A percentile compares a stretch with the other conserved stretches of the same genome.
phyloP scores from a whole-genome alignment of 805 yeast genomes.

The Candida piceae region DNA sequence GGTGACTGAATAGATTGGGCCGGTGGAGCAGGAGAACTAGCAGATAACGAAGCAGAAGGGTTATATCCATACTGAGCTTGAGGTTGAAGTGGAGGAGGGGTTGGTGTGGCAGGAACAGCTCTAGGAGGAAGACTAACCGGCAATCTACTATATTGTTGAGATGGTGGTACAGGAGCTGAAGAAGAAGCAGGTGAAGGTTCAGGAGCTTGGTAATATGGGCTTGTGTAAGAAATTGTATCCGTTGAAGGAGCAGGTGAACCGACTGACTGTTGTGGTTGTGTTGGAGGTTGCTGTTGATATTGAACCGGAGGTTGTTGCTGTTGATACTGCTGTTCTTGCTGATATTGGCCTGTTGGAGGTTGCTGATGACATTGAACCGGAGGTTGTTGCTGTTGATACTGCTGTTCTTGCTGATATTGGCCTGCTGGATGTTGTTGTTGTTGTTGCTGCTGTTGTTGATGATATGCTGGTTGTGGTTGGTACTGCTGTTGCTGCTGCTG shows the following conservation, averaged over 20 bases:
- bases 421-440: conserved; percentile 2
- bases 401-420: conserved; percentile 4
- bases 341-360: conserved; percentile 7
- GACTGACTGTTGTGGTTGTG: no score
- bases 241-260: not conserved
- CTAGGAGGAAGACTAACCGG: conserved; percentile 1
- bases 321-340: not conserved
- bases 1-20: not conserved
- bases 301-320: not conserved
- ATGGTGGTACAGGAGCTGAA: not conserved
- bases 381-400: conserved; percentile 2
- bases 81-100: not conserved
- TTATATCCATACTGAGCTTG: not conserved
- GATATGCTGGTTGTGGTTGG: not conserved
- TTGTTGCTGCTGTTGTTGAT: conserved; percentile 1
- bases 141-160: not conserved
- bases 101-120: not conserved
- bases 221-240: not conserved
- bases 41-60: not conserved
- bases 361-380: conserved; percentile 3
- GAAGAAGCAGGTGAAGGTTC: not conserved
- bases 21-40: not conserved
- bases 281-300: no score
- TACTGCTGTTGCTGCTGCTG: not conserved
- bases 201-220: not conserved